phyloP scores from a whole-genome alignment of 1,284 basidiomycete species.

The Fomes fomentarius region DNA sequence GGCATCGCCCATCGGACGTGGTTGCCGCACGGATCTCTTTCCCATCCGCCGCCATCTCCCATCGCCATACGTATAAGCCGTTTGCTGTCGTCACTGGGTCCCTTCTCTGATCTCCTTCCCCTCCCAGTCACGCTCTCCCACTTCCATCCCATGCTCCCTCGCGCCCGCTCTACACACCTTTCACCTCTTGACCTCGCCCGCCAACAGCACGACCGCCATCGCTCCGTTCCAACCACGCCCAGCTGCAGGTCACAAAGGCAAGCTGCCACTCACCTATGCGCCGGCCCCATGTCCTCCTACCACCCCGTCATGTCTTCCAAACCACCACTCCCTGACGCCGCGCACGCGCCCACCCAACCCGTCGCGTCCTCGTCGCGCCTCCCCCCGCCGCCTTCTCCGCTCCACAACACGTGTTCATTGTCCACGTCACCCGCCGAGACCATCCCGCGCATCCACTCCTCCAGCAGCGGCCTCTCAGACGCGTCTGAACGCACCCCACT shows the following conservation, averaged over 20 bases:
- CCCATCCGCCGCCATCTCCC: constrained; percentile 8
- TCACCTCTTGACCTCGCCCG: constrained; percentile 30
- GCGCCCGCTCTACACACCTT: constrained; percentile 34
- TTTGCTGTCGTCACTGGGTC: constrained; percentile 22
- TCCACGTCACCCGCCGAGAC: constrained; percentile 29
- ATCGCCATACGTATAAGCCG: constrained; percentile 28
- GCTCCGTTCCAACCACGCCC: constrained; percentile 9
- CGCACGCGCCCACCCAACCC: constrained; percentile 17
- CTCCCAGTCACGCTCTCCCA: constrained; percentile 16
- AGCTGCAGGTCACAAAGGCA: constrained; percentile 13
- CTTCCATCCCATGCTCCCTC: constrained; percentile 28
- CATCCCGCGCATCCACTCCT: constrained; percentile 24
- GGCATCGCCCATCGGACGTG: constrained; percentile 23
- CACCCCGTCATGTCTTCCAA: constrained; percentile 12
- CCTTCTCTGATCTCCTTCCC: constrained; percentile 26
- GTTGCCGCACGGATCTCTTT: constrained; percentile 21
- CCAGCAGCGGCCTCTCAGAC: constrained; percentile 35
- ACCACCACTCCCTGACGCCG: constrained; percentile 11
- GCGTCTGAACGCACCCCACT: constrained; percentile 29
- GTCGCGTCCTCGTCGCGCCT: constrained; percentile 29
- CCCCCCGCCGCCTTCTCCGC: constrained; percentile 20
- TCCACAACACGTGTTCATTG: constrained; percentile 15
- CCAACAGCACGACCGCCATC: constrained; percentile 12
- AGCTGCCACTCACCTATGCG: constrained; percentile 10
- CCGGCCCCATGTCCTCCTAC: constrained; percentile 11